A percentile compares a stretch with the other conserved stretches of the same genome.
Conservation (phyloP, 257 asterid genomes). For the Striga asiatica region DNA sequence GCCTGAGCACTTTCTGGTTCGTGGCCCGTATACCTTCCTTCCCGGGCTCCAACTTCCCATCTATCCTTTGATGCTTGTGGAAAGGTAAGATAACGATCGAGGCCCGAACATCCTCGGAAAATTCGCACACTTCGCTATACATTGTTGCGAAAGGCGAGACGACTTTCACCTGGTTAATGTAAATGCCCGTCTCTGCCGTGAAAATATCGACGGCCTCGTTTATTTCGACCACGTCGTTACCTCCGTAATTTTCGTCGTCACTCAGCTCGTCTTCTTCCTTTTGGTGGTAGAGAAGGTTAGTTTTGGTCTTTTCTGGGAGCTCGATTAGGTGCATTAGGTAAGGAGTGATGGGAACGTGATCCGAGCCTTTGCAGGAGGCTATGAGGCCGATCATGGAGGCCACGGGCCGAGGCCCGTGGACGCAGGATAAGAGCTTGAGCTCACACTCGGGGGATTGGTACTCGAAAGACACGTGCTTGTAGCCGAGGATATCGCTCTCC, state of each 20-base stretch:
- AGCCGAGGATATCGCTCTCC: conserved; percentile 62
- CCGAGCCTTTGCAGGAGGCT: conserved; percentile 62
- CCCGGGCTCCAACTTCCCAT: conserved; percentile 79
- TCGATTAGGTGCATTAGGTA: conserved; percentile 85
- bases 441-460: conserved; percentile 64
- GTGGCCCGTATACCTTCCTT: conserved; percentile 81
- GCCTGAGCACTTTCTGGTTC: conserved; percentile 76
- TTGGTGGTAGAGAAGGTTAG: conserved; percentile 61
- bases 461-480: conserved; percentile 56
- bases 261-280: conserved; percentile 78
- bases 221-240: conserved; percentile 88
- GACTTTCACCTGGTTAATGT: conserved; percentile 55
- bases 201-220: conserved; percentile 87
- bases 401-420: conserved; percentile 83
- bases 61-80: conserved; percentile 95
- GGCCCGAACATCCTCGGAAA: conserved; percentile 59
- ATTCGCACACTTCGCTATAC: conserved; percentile 60
- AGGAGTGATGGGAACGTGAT: conserved; percentile 50
- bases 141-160: conserved; percentile 65
- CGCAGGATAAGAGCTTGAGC: conserved; percentile 66
- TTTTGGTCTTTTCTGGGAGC: conserved; percentile 67
- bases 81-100: conserved; percentile 73
- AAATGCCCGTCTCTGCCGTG: conserved; percentile 53
- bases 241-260: conserved; percentile 90
- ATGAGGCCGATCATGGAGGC: conserved; percentile 71